phyloP scores from a whole-genome alignment of 1,139 yeast species.

The Debaryomyces fabryi region DNA sequence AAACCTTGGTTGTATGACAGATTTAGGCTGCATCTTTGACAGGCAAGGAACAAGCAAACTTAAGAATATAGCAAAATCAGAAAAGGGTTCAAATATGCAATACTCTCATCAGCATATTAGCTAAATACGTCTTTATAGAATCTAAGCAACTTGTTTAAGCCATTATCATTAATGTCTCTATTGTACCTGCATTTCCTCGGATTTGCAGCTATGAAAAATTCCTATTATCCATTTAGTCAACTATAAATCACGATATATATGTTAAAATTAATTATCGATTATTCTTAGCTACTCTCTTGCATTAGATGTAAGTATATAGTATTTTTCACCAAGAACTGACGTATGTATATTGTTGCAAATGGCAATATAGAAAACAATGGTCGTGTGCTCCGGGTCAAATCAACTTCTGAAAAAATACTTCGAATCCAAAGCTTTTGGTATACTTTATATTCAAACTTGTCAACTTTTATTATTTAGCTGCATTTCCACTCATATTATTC shows the following conservation, averaged over 20 bases:
- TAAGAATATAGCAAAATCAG: neutral
- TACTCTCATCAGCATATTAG: neutral
- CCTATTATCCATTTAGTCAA: neutral
- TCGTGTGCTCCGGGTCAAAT: slow-evolving; percentile 2
- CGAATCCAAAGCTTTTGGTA: neutral
- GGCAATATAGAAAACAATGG: neutral
- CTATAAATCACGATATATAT: neutral
- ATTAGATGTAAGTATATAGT: neutral
- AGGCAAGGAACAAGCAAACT: neutral
- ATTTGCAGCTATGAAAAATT: neutral
- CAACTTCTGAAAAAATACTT: slow-evolving; percentile 1
- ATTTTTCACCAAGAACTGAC: neutral
- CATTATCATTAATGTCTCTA: neutral
- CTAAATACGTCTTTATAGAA: neutral
- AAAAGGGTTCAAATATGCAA: neutral
- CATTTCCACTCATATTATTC: slow-evolving; percentile 2
- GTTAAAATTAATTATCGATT: neutral
- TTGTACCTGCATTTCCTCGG: neutral
- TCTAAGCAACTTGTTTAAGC: neutral
- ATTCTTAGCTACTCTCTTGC: neutral
- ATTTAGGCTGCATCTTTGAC: neutral
- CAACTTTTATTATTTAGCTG: slow-evolving; percentile 13
- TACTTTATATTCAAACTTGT: slow-evolving; percentile 13
- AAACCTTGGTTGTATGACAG: neutral
- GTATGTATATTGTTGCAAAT: neutral